Conservation (phyloP, 768 basidiomycete species). For the Sporobolomyces phaffii region DNA sequence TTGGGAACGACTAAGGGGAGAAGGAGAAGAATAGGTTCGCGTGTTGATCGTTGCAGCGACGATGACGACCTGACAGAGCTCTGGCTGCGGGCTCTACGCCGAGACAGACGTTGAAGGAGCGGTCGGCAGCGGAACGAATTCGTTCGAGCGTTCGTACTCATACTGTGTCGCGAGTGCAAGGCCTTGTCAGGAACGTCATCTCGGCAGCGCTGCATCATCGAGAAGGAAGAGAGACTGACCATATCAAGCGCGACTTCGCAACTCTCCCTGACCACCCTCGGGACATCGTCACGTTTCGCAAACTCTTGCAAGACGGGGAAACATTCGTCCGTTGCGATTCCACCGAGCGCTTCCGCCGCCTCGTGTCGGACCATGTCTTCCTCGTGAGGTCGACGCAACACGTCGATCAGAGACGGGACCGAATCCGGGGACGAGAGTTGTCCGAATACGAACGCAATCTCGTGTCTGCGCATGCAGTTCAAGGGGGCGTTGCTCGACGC, state of each 20-base stretch:
- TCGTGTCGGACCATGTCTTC: slow-evolving; percentile 98
- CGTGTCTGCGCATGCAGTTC: too few species aligned
- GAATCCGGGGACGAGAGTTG: slow-evolving; percentile 84
- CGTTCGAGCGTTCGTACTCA: slow-evolving; percentile 35
- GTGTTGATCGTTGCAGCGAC: too few species aligned
- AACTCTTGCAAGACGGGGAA: slow-evolving; percentile 79
- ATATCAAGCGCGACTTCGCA: slow-evolving; percentile 81
- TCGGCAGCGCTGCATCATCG: too few species aligned
- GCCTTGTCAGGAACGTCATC: too few species aligned
- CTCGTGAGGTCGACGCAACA: slow-evolving; percentile 66
- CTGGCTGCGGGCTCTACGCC: too few species aligned
- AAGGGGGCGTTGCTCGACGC: too few species aligned
- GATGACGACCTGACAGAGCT: too few species aligned
- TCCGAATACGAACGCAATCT: slow-evolving; percentile 97
- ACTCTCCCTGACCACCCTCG: slow-evolving; percentile 85
- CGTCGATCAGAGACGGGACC: slow-evolving; percentile 72
- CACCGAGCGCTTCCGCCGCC: slow-evolving; percentile 96
- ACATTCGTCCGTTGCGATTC: slow-evolving; percentile 88
- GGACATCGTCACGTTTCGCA: slow-evolving; percentile 69
- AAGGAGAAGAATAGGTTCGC: too few species aligned
- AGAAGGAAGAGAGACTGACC: slow-evolving; percentile 14
- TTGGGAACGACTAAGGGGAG: not conserved
- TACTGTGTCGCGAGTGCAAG: too few species aligned
- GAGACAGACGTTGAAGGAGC: slow-evolving; percentile 1
- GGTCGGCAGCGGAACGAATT: slow-evolving; percentile 28